Base-by-base conservation (phyloP, 495 filamentous ascomycete genomes). In the Astrocystis sublimbata region DNA sequence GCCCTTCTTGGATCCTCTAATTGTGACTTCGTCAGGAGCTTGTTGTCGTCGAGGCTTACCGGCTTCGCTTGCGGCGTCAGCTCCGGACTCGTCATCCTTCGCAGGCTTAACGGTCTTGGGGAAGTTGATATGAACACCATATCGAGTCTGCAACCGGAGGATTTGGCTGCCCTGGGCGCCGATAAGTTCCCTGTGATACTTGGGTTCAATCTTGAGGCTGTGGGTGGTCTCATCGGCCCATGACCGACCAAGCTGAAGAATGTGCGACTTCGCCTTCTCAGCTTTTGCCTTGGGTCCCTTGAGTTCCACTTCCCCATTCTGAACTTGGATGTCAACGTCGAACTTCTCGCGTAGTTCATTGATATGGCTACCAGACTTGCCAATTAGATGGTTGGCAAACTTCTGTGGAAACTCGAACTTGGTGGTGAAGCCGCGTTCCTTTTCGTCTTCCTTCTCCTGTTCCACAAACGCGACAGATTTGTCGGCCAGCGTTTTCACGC, bases 301-400 rank as follows among this genome's bases (percentile, higher is more conserved):
- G 12, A 88, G 76, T 60, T 83, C 81, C n/a, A 86, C 83, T 61
- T 81, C 81, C 23, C 85, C 85, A 59, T 87, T 82, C 45, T 96
- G 90, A 35, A 98, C 86, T 70, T 96, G 90, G 66, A 99, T 97
- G 45, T 98, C 94, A 33, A 99, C 96, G 71, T 98, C 96, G 66
- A 96, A 96, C 71, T 94, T 92, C 33, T 98, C 94, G 17, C 92
- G 89, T n/a, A 97, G 81, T 71, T 96, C 93, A 62, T 91, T 91
- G 76, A 98, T 94, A 74, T 93, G 93, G 76, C 92, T 92, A 24
- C 94, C 94, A 40, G 87, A 86, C 72, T 89, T 91, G 60, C 94
- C 94, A 65, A 99, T 97, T 17, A 99, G 82, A 72, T 92, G 87
- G 69, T 96, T 96, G 58, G 92, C 92, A 64, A 86, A 96, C 73